Evolutionary conservation across 2,329 filamentous ascomycete species (phyloP), one percentile per base, ranked within the genome.

Genomic region (Xylaria sp.): DNA sequence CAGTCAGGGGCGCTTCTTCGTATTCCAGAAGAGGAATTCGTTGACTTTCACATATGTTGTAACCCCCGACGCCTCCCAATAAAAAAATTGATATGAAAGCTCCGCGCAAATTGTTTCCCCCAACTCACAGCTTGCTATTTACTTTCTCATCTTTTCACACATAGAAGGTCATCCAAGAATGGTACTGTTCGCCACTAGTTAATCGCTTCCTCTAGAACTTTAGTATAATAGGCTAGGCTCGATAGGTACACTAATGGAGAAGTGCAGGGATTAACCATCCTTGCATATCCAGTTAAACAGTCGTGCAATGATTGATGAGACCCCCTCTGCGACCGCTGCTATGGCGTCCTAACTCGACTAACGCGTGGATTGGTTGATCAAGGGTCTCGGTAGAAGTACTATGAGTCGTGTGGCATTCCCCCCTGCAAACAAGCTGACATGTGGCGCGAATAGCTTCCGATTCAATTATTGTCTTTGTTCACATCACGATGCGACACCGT

Each of bases 211-310:
- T 48, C 48, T 23, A 25, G 46, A 60, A 59, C 56, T 18, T 46
- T 18, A 15, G 28, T 30, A 30, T 30, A 30, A 30, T 30, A 30
- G n/a, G n/a, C n/a, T n/a, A n/a, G n/a, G n/a, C 9, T 34, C 23
- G 4, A 9, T 23, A 46, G 20, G n/a, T 28, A 32, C 59, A 61
- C 59, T 53, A 36, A 30, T 13, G 15, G 32, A 30, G 18, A 18
- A 61, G 41, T 53, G 58, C 66, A 68, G 66, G 66, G 66, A 65
- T 68, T 39, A 18, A 30, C 28, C 48, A 60, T 60, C 39, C 28
- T 43, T 9, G 34, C 4, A 50, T 25, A 25, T 28, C 60, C 60
- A 63, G 63, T 66, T 28, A n/a, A 43, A 55, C 36, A 5, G 28
- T 52, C 25, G 23, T 32, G 8, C 59, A 65, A 58, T 53, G 58